phyloP scores from a whole-genome alignment of 345 rosid species.

The Linum trigynum region DNA sequence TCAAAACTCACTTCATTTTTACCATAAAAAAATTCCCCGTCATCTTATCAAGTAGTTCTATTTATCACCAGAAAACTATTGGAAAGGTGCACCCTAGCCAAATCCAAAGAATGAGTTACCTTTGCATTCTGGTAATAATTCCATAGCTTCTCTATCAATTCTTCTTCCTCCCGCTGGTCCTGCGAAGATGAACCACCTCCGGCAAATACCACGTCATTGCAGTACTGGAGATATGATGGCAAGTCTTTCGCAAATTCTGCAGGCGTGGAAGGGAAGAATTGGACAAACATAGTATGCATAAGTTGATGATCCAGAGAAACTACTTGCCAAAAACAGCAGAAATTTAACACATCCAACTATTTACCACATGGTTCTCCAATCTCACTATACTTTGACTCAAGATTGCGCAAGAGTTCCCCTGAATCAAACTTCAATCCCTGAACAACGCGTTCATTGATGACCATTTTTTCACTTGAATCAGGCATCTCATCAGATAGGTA shows the following conservation, averaged over 20 bases:
- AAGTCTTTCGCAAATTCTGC: slow-evolving; percentile 42
- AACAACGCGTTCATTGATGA: slow-evolving; percentile 14
- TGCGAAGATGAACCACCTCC: slow-evolving; percentile 35
- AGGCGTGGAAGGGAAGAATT: background rate
- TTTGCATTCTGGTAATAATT: slow-evolving; percentile 34
- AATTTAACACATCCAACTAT: background rate
- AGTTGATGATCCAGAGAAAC: background rate
- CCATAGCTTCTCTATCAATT: slow-evolving; percentile 43
- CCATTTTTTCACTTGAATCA: slow-evolving; percentile 19
- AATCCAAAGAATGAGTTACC: slow-evolving; percentile 23
- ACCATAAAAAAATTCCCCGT: too few species aligned
- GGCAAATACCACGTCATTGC: slow-evolving; percentile 55
- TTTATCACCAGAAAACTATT: too few species aligned
- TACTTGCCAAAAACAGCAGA: background rate
- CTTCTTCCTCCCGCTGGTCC: slow-evolving; percentile 31
- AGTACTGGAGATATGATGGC: slow-evolving; percentile 39
- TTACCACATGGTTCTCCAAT: slow-evolving; percentile 27
- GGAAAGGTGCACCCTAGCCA: too few species aligned
- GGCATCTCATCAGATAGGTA: slow-evolving; percentile 17
- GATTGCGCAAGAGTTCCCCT: slow-evolving; percentile 37
- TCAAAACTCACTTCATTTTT: too few species aligned
- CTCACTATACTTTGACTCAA: slow-evolving; percentile 33
- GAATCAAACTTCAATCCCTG: slow-evolving; percentile 26
- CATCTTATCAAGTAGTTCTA: too few species aligned
- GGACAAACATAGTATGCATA: background rate